Percentiles rank a stretch among this genome's conserved stretches.
Conservation (phyloP, 176 grass and related monocot species). For the Triticum urartu region DNA sequence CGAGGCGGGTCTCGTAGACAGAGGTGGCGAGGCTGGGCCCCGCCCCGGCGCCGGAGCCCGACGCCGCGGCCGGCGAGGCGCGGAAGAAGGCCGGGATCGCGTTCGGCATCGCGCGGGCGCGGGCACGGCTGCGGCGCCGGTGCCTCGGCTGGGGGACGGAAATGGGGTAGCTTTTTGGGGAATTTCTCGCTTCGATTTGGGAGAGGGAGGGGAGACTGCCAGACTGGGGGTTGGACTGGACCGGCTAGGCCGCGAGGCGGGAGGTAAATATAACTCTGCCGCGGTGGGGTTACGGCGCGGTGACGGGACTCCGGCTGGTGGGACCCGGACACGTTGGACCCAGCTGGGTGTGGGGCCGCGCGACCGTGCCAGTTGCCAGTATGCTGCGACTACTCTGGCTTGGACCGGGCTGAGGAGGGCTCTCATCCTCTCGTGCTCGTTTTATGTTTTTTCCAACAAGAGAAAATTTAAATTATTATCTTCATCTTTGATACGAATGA, state of each 20-base stretch:
- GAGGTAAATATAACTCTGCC: constrained; percentile 35
- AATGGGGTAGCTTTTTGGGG: background rate
- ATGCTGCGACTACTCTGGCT: background rate
- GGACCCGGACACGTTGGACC: constrained; percentile 19
- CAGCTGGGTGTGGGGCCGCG: constrained; percentile 27
- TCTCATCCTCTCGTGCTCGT: background rate
- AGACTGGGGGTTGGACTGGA: constrained; percentile 4
- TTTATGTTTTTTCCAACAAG: background rate
- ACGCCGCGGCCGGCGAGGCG: constrained; percentile 23
- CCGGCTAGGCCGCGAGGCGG: background rate
- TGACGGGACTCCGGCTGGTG: background rate
- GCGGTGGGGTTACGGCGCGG: constrained; percentile 15
- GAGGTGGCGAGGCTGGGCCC: constrained; percentile 68
- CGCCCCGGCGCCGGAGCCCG: constrained; percentile 13
- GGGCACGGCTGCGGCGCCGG: background rate
- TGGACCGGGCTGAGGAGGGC: background rate
- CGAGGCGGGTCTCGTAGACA: constrained; percentile 82
- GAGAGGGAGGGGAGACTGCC: background rate
- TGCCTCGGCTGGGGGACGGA: background rate
- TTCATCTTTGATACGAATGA: background rate
- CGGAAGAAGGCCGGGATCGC: constrained; percentile 53
- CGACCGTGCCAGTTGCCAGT: constrained; percentile 6
- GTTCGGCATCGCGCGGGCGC: constrained; percentile 39
- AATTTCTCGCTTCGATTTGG: background rate
- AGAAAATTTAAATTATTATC: background rate